These are phyloP conservation scores for Tagetes erecta DNA, from an alignment of 129 eudicot genomes.

Conservation along the genomic window DNA sequence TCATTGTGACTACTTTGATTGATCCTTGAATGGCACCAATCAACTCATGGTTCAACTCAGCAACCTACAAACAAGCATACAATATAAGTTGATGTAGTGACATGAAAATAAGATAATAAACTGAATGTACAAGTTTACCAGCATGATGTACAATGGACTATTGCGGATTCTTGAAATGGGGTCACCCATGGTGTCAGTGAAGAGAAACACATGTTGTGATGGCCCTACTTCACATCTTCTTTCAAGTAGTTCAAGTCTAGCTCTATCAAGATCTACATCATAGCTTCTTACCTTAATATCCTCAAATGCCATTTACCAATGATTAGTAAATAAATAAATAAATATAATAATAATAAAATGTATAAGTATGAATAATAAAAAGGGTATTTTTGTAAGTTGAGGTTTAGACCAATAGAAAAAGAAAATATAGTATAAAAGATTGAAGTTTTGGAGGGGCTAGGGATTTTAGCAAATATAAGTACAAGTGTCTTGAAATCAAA, in stretches of 20 bases:
- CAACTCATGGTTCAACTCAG: slow-evolving; percentile 57
- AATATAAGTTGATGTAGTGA: neutral
- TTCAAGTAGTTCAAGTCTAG: slow-evolving; percentile 56
- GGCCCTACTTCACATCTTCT: slow-evolving; percentile 73
- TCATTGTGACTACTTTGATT: slow-evolving; percentile 50
- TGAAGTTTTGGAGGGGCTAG: slow-evolving; percentile 27
- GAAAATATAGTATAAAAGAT: slow-evolving; percentile 5
- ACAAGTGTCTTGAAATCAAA: slow-evolving; percentile 33
- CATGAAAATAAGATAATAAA: neutral
- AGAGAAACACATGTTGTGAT: slow-evolving; percentile 48
- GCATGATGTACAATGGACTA: slow-evolving; percentile 64
- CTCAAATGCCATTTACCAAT: slow-evolving; percentile 44
- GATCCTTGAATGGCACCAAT: slow-evolving; percentile 63
- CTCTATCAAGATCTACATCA: slow-evolving; percentile 45
- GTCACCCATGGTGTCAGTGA: slow-evolving; percentile 68
- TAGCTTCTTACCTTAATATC: slow-evolving; percentile 50
- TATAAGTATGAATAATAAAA: slow-evolving; percentile 12
- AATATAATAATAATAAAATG: slow-evolving; percentile 17
- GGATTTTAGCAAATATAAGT: slow-evolving; percentile 30
- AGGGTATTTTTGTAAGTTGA: slow-evolving; percentile 18
- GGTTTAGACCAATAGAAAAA: neutral
- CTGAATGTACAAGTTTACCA: slow-evolving; percentile 40
- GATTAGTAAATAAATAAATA: neutral
- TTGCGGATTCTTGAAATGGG: slow-evolving; percentile 67
- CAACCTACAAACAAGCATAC: slow-evolving; percentile 36